These are phyloP conservation scores for Annulohypoxylon bovei DNA, from an alignment of 495 filamentous ascomycete species.

Conservation along the genomic window DNA sequence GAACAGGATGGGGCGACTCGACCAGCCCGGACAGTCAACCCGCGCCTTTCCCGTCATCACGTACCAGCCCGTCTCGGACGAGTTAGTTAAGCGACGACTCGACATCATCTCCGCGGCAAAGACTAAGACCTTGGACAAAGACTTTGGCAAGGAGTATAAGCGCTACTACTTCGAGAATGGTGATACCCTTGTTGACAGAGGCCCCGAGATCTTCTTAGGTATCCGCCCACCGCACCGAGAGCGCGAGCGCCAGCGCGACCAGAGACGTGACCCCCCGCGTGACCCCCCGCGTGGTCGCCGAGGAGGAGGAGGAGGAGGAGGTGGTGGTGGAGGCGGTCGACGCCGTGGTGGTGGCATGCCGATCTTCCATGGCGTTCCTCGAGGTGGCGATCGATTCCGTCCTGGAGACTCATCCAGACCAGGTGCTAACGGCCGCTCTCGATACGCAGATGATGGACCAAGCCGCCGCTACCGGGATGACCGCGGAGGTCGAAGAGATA, in stretches of 20 bases:
- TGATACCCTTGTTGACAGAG: constrained; percentile 76
- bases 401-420: constrained; percentile 28
- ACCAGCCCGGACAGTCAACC: constrained; percentile 38
- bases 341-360: constrained; percentile 36
- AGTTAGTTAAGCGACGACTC: constrained; percentile 70
- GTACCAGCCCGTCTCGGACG: constrained; percentile 60
- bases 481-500: background rate
- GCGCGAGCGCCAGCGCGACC: constrained; percentile 36
- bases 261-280: constrained; percentile 28
- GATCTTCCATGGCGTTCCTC: constrained; percentile 43
- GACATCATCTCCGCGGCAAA: constrained; percentile 67
- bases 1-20: constrained; percentile 21
- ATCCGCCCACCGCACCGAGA: constrained; percentile 63
- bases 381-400: constrained; percentile 47
- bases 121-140: constrained; percentile 57
- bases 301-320: constrained; percentile 11
- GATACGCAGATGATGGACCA: constrained; percentile 23
- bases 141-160: constrained; percentile 71
- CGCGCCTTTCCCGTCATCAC: constrained; percentile 49
- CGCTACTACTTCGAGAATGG: constrained; percentile 82
- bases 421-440: constrained; percentile 32
- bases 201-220: constrained; percentile 71
- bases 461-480: constrained; percentile 17
- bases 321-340: constrained; percentile 29
- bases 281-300: too few relatives aligned